phyloP scores from a whole-genome alignment of 495 filamentous ascomycete species.

The Cercophora samala region DNA sequence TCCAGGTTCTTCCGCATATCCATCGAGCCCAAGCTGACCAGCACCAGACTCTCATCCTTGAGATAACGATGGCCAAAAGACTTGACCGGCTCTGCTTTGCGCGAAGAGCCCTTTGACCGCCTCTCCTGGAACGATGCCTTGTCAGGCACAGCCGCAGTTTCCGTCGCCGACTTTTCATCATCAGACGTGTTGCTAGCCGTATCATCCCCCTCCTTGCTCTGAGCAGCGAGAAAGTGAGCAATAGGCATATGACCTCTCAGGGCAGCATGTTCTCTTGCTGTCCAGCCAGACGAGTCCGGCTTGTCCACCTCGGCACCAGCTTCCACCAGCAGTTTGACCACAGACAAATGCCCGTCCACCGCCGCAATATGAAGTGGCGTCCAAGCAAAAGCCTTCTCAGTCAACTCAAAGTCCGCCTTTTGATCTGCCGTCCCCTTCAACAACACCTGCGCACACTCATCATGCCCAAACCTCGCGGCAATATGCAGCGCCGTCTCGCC shows the following conservation, averaged over 20 bases:
- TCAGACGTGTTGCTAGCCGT: slow-evolving; percentile 23
- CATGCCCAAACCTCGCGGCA: slow-evolving; percentile 83
- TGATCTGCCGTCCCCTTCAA: slow-evolving; percentile 65
- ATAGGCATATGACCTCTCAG: slow-evolving; percentile 82
- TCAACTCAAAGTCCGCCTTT: slow-evolving; percentile 70
- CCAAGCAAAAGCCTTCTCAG: slow-evolving; percentile 86
- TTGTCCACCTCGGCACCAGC: slow-evolving; percentile 71
- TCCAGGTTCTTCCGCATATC: slow-evolving; percentile 78
- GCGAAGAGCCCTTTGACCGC: slow-evolving; percentile 40
- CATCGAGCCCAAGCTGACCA: slow-evolving; percentile 92
- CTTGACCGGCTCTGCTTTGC: slow-evolving; percentile 72
- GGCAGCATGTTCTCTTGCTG: slow-evolving; percentile 86
- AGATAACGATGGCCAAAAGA: slow-evolving; percentile 96
- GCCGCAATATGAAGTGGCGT: slow-evolving; percentile 88
- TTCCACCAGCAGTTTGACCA: slow-evolving; percentile 67
- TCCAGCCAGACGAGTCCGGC: slow-evolving; percentile 87
- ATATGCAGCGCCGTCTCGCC: slow-evolving; percentile 94
- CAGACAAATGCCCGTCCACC: slow-evolving; percentile 74
- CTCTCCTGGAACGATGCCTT: slow-evolving; percentile 51
- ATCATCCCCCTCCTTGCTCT: slow-evolving; percentile 30
- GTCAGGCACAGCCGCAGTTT: slow-evolving; percentile 45
- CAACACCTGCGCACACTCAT: slow-evolving; percentile 71
- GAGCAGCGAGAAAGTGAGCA: slow-evolving; percentile 58
- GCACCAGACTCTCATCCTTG: slow-evolving; percentile 78
- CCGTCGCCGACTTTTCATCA: slow-evolving; percentile 36